Base-by-base conservation (phyloP, 805 yeast genomes). In the Starmerella bombicola region DNA sequence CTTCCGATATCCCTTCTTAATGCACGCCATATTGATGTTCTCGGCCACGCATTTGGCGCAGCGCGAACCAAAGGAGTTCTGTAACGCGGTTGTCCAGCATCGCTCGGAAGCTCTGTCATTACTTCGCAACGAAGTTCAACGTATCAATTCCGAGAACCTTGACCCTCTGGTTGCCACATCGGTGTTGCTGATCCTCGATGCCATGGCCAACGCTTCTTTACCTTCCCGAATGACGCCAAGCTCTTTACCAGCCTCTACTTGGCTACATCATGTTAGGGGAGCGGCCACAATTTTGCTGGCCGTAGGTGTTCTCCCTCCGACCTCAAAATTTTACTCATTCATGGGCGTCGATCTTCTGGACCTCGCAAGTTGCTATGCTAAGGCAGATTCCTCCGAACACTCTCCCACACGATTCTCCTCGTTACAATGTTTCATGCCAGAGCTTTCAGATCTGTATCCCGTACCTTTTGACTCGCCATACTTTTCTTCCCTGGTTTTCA, bases 231-330 rank as follows among this genome's bases (percentile, higher is more conserved):
- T 56, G 52, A 63, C 72, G 4, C 67, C 75, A 3, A 58, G 57
- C 40, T 77, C 85, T 2, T 60, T 85, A 42, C 93, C 95, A 1
- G 86, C 96, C 2, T 77, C 91, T 3, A 94, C 96, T 0, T 88
- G 97, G 97, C 77, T 88, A 42, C 91, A 83, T 66, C 96, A 88
- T 55, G 95, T 88, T 10, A 81, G 91, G 52, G 97, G 96, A 24
- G 95, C 96, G 0, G 95, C 95, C 5, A 86, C 96, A 0, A 88
- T 88, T 40, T 66, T 88, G 37, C 81, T 95, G 1, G 94, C 95
- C 1, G 95, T 86, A n/a, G 84, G 95, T 85, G 95, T 95, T 3
- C 64, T 85, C 37, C 77, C 78, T 34, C 77, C 74, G 34, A 67
- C 69, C 12, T 78, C 84, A 3, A 60, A 80, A 40, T 78, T 78